phyloP scores from a whole-genome alignment of 805 yeast genomes.

The Cyberlindnera samutprakarnensis region DNA sequence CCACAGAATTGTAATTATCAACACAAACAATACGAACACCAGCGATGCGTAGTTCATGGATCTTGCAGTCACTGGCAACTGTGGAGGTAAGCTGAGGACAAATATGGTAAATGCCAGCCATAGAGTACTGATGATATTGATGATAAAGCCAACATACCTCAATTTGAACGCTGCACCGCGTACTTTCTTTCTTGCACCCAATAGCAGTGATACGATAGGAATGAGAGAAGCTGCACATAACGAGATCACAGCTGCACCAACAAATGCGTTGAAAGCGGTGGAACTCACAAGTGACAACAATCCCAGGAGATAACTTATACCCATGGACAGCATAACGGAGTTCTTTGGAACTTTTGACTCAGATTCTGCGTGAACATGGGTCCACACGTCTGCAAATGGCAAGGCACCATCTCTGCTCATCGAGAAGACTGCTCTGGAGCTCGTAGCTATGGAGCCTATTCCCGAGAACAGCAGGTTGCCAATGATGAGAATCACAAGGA shows the following conservation, averaged over 20 bases:
- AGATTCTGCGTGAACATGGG: conserved; percentile 49
- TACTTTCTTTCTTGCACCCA: conserved; percentile 52
- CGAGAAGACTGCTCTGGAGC: conserved; percentile 75
- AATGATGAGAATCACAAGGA: conserved; percentile 55
- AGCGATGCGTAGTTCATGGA: conserved; percentile 50
- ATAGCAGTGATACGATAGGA: conserved; percentile 57
- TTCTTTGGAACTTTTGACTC: conserved; percentile 60
- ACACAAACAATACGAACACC: conserved; percentile 45
- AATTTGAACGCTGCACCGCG: conserved; percentile 64
- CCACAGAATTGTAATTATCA: conserved; percentile 42
- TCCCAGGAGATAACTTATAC: conserved; percentile 51
- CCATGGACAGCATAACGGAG: conserved; percentile 59
- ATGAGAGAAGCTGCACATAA: conserved; percentile 70
- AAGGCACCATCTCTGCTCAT: conserved; percentile 80
- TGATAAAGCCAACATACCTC: conserved; percentile 52
- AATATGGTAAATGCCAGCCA: conserved; percentile 56
- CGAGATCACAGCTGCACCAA: conserved; percentile 75
- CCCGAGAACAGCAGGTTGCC: conserved; percentile 73
- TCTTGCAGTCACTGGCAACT: conserved; percentile 38
- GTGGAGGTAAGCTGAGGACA: conserved; percentile 66
- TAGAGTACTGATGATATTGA: conserved; percentile 48
- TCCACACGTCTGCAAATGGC: conserved; percentile 60
- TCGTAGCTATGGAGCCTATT: conserved; percentile 72
- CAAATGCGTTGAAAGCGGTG: conserved; percentile 75
- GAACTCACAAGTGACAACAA: conserved; percentile 59